Evolutionary conservation across 1,139 yeast genomes (phyloP).

Genomic region (Candida freyschussii): DNA sequence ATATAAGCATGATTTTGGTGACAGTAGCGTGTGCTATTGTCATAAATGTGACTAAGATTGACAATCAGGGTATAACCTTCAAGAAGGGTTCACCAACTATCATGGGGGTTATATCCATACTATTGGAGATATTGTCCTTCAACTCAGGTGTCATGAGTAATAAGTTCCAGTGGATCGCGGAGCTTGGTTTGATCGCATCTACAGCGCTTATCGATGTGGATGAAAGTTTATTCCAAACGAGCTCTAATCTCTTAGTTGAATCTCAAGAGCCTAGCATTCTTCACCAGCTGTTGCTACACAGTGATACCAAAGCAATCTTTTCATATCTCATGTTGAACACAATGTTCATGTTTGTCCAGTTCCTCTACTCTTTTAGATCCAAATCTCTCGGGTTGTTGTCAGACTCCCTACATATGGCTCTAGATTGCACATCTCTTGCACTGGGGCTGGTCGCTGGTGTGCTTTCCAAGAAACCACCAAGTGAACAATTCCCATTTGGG

Average conservation of each 20-base stretch:
- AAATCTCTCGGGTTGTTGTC: slow-evolving; percentile 87
- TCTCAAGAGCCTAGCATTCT: slow-evolving; percentile 22
- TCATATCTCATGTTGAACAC: slow-evolving; percentile 81
- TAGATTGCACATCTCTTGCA: slow-evolving; percentile 86
- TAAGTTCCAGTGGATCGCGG: slow-evolving; percentile 12
- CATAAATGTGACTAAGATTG: slow-evolving; percentile 15
- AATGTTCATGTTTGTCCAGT: slow-evolving; percentile 90
- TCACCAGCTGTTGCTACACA: slow-evolving; percentile 47
- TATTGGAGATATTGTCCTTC: slow-evolving; percentile 31
- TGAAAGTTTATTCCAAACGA: slow-evolving; percentile 10
- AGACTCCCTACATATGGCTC: slow-evolving; percentile 93
- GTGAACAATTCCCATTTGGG: slow-evolving; percentile 80
- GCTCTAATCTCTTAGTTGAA: slow-evolving; percentile 3
- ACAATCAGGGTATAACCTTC: slow-evolving; percentile 9
- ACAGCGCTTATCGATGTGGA: slow-evolving; percentile 19
- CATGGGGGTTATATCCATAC: slow-evolving; percentile 28
- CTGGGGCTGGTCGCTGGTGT: slow-evolving; percentile 87
- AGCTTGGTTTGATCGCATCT: slow-evolving; percentile 11
- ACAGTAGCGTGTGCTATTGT: slow-evolving; percentile 23
- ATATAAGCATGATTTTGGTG: slow-evolving; percentile 25
- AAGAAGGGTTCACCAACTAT: slow-evolving; percentile 24
- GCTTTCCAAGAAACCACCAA: slow-evolving; percentile 53
- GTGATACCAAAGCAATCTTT: slow-evolving; percentile 85
- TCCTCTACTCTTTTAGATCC: slow-evolving; percentile 85
- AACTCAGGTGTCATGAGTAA: slow-evolving; percentile 17